Conservation (phyloP, 352 stramenopile genomes). For the Phytophthora pinifolia region DNA sequence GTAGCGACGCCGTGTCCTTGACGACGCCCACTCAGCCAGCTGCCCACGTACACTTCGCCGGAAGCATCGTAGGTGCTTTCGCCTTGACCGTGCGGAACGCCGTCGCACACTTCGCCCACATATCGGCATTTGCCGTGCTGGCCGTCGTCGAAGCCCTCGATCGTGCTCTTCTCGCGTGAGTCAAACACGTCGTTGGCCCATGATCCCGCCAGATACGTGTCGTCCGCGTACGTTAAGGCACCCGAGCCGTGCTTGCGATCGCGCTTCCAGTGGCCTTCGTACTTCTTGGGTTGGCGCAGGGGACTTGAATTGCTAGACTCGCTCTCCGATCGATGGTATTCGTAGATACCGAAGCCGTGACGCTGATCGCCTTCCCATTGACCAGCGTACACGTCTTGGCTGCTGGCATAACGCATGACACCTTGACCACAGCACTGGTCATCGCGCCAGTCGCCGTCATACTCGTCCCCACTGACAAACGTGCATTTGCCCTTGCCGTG, state of each 20-base stretch:
- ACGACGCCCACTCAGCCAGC: slow-evolving; percentile 48
- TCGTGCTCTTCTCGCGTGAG: slow-evolving; percentile 11
- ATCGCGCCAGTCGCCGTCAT: slow-evolving; percentile 69
- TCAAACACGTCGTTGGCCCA: slow-evolving; percentile 36
- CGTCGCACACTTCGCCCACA: slow-evolving; percentile 36
- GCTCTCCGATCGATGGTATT: slow-evolving; percentile 18
- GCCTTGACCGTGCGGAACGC: slow-evolving; percentile 58
- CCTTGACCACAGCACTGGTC: slow-evolving; percentile 52
- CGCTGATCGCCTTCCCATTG: slow-evolving; percentile 49
- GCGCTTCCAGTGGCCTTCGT: slow-evolving; percentile 76
- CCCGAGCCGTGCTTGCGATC: slow-evolving; percentile 62
- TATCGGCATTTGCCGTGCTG: slow-evolving; percentile 50
- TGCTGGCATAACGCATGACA: slow-evolving; percentile 46
- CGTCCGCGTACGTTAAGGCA: slow-evolving; percentile 61
- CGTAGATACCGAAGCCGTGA: slow-evolving; percentile 54
- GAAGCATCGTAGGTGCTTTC: slow-evolving; percentile 38
- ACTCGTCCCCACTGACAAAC: slow-evolving; percentile 54
- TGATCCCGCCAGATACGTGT: slow-evolving; percentile 37
- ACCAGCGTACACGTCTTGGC: slow-evolving; percentile 52
- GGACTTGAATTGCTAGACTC: slow-evolving; percentile 4
- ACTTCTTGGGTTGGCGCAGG: slow-evolving; percentile 33
- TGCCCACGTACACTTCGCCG: slow-evolving; percentile 53
- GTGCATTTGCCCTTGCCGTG: slow-evolving; percentile 68
- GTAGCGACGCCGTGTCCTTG: slow-evolving; percentile 53
- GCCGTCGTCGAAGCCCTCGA: slow-evolving; percentile 58